A percentile compares a stretch with the other conserved stretches of the same genome.
Evolutionary conservation across 768 basidiomycete genomes (phyloP).

Genomic region (Nidula microcarpa): DNA sequence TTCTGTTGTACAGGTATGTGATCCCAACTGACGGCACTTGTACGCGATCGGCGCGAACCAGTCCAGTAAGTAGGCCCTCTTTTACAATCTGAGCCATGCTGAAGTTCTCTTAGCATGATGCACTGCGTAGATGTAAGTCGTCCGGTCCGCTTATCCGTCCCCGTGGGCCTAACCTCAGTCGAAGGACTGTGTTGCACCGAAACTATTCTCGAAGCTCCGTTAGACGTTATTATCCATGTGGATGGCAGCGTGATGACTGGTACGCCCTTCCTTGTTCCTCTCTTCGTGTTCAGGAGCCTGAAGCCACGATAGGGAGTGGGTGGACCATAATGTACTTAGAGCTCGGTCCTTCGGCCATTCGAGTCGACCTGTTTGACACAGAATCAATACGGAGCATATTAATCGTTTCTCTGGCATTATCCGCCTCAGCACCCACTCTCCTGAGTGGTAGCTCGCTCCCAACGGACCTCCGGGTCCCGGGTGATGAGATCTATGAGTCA

Average conservation of each 20-base stretch:
- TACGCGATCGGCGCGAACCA: slow-evolving; percentile 8
- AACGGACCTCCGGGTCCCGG: too few species aligned
- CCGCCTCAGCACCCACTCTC: too few species aligned
- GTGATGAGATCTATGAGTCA: too few species aligned
- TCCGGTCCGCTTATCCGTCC: neutral
- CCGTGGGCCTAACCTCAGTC: neutral
- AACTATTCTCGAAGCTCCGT: slow-evolving; percentile 76
- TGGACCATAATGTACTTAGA: neutral
- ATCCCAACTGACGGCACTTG: neutral
- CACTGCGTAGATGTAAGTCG: slow-evolving; percentile 83
- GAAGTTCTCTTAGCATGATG: slow-evolving; percentile 62
- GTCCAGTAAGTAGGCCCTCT: slow-evolving; percentile 49
- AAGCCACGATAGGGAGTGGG: neutral
- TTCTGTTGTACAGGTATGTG: neutral
- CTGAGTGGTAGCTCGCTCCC: too few species aligned
- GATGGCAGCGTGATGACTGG: neutral
- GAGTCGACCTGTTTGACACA: neutral
- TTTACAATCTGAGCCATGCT: slow-evolving; percentile 3
- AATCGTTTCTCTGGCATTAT: too few species aligned
- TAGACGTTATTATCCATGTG: slow-evolving; percentile 16
- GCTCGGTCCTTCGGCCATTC: neutral
- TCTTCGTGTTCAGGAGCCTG: neutral
- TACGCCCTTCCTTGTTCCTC: neutral
- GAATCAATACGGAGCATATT: too few species aligned
- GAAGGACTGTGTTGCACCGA: slow-evolving; percentile 63